A percentile compares a stretch with the other conserved stretches of the same genome.
Conservation (phyloP, 148 eudicot genomes). For the Rhododendron ovatum region DNA sequence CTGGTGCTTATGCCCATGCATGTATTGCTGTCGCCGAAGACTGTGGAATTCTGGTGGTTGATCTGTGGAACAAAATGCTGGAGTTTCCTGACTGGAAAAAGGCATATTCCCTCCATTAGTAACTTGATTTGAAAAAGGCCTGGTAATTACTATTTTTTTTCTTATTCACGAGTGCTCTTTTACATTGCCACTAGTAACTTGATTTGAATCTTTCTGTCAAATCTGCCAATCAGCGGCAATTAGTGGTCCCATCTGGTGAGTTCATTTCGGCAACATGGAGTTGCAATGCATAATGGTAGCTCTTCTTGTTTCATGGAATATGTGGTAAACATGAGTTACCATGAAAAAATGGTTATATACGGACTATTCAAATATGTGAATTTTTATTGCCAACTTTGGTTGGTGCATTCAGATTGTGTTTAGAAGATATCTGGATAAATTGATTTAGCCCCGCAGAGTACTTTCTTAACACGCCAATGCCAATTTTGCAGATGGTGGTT, state of each 20-base stretch:
- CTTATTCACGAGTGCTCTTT: neutral
- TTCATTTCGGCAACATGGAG: neutral
- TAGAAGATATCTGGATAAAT: neutral
- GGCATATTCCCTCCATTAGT: conserved; percentile 16
- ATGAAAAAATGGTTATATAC: neutral
- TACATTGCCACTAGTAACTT: neutral
- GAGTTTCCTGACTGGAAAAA: conserved; percentile 54
- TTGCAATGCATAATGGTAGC: neutral
- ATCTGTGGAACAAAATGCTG: conserved; percentile 84
- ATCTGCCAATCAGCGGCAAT: neutral
- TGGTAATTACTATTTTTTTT: neutral
- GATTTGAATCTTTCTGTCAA: neutral
- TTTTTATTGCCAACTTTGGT: neutral
- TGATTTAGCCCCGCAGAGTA: neutral
- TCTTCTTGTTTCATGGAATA: neutral
- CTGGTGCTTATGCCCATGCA: conserved; percentile 65
- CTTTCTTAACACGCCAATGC: neutral
- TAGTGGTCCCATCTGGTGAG: neutral
- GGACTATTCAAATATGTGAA: neutral
- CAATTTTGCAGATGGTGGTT: neutral
- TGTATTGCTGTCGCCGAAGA: conserved; percentile 60
- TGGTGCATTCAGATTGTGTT: neutral
- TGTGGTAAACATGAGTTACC: neutral
- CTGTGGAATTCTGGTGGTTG: conserved; percentile 39
- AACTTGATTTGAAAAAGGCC: neutral